These are phyloP conservation scores for Suillus tomentosus DNA, from an alignment of 768 basidiomycete genomes.

Conservation along the genomic window DNA sequence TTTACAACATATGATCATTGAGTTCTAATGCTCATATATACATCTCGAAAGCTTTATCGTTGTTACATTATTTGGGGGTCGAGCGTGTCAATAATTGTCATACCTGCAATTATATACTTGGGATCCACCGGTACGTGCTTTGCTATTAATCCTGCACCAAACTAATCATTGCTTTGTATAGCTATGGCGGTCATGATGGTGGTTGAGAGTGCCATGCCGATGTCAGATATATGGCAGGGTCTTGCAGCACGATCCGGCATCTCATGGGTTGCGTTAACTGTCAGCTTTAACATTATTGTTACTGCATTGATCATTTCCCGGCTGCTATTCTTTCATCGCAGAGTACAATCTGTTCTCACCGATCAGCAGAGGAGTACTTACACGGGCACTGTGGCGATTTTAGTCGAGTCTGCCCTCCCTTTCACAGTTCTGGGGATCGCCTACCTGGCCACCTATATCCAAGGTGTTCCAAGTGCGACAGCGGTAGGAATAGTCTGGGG, in stretches of 20 bases:
- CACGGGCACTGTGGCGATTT: neutral
- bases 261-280: constrained; percentile 3
- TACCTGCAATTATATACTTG: constrained; percentile 10
- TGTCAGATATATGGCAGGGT: constrained; percentile 3
- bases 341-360: neutral
- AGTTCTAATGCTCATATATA: neutral
- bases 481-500: constrained; percentile 3
- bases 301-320: neutral
- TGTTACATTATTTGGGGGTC: constrained; percentile 34
- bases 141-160: neutral
- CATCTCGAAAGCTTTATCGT: constrained; percentile 33
- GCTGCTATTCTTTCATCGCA: neutral
- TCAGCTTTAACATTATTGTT: constrained; percentile 9
- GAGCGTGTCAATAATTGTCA: constrained; percentile 1
- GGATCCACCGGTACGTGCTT: constrained; percentile 1
- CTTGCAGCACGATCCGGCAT: constrained; percentile 7
- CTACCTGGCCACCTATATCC: constrained; percentile 5
- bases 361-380: neutral
- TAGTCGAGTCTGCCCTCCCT: constrained; percentile 10
- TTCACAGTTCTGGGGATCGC: constrained; percentile 8
- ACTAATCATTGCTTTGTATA: neutral
- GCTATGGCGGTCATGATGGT: neutral
- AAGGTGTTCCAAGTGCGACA: neutral
- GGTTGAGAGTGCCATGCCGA: neutral
- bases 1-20: neutral